Conservation (phyloP, 352 stramenopile species). For the Pythium periplocum region DNA sequence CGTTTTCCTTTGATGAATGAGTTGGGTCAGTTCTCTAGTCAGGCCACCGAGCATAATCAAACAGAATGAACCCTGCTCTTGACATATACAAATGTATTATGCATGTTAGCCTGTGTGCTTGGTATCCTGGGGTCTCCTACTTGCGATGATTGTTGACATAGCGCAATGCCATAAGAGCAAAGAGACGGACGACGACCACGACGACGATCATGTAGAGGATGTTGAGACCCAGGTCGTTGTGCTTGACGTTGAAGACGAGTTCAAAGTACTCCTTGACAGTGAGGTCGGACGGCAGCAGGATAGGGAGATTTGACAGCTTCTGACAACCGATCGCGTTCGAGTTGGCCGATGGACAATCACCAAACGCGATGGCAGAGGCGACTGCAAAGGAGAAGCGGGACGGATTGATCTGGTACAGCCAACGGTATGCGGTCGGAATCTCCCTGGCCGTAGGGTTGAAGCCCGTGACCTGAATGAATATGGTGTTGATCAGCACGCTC, state of each 20-base stretch:
- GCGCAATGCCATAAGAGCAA: constrained; percentile 17
- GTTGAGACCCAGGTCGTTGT: constrained; percentile 16
- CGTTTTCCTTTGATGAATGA: constrained; percentile 1
- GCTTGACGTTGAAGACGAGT: constrained; percentile 15
- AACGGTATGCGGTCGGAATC: constrained; percentile 7
- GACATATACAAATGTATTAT: no score
- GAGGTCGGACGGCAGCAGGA: not conserved
- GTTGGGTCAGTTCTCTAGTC: no score
- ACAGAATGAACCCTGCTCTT: no score
- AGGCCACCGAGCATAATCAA: no score
- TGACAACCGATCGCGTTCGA: constrained; percentile 14
- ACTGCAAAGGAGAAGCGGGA: not conserved
- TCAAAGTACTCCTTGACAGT: constrained; percentile 13
- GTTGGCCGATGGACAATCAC: not conserved
- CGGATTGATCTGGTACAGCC: not conserved
- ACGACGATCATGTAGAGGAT: constrained; percentile 5
- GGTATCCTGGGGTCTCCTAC: not conserved
- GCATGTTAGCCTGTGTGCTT: no score
- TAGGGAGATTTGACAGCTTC: constrained; percentile 8
- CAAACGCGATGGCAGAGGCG: not conserved
- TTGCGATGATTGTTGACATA: constrained; percentile 22
- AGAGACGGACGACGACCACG: constrained; percentile 13
- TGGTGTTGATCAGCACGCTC: not conserved
- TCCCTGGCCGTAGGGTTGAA: not conserved
- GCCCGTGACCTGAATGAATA: not conserved